Evolutionary conservation across 345 rosid genomes (phyloP).

Genomic region (Populus euphratica): DNA sequence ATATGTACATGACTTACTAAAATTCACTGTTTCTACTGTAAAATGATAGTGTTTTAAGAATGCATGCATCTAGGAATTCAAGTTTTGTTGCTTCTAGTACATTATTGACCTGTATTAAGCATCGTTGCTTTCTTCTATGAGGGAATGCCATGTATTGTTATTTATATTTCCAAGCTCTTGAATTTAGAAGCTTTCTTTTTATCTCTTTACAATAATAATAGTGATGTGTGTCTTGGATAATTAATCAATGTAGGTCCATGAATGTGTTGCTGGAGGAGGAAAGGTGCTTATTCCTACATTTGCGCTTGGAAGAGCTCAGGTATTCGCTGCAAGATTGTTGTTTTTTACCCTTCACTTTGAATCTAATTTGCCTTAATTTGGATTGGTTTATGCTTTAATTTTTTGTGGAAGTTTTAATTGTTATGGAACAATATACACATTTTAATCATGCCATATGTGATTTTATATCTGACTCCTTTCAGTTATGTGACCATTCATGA

Average conservation of each 20-base stretch:
- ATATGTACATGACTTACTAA: background rate
- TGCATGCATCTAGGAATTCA: too few relatives aligned
- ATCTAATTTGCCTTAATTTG: constrained; percentile 1
- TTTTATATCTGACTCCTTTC: background rate
- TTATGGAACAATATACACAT: background rate
- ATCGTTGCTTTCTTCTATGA: background rate
- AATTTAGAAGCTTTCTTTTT: background rate
- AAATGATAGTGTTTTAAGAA: too few relatives aligned
- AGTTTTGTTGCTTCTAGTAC: background rate
- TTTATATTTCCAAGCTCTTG: background rate
- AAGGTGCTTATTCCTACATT: constrained; percentile 95
- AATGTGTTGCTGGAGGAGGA: constrained; percentile 87
- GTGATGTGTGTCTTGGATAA: background rate
- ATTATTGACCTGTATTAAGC: background rate
- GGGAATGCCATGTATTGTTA: background rate
- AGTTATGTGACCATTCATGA: too few relatives aligned
- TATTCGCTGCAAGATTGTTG: constrained; percentile 15
- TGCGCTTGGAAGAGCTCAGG: constrained; percentile 99
- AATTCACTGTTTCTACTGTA: too few relatives aligned
- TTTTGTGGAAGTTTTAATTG: background rate
- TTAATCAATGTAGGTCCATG: constrained; percentile 58
- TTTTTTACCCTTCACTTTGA: background rate
- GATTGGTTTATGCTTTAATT: background rate
- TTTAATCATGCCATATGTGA: background rate
- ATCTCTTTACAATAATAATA: too few relatives aligned